Conservation (phyloP, 306 rosid genomes). For the Cucurbita pepo region DNA sequence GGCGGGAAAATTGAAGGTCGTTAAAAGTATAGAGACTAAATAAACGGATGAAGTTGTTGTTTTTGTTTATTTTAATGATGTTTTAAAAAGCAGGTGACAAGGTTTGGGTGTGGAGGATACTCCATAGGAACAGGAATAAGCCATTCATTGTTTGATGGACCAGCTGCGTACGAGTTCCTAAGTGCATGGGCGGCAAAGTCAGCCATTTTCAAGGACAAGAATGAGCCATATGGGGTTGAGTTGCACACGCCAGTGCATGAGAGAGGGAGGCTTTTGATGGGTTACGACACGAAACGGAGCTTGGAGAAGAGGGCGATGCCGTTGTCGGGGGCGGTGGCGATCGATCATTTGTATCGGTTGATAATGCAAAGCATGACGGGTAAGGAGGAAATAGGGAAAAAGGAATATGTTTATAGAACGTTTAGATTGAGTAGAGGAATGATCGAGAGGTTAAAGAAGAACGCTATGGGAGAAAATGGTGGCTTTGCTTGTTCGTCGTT, state of each 20-base stretch:
- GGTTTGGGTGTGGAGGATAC: slow-evolving; percentile 68
- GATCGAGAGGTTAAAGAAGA: slow-evolving; percentile 32
- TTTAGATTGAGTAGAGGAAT: slow-evolving; percentile 29
- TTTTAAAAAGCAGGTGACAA: slow-evolving; percentile 33
- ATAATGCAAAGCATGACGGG: slow-evolving; percentile 35
- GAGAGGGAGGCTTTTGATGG: slow-evolving; percentile 25
- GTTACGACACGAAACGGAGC: neutral
- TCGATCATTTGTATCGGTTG: slow-evolving; percentile 45
- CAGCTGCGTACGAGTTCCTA: slow-evolving; percentile 50
- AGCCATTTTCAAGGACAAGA: slow-evolving; percentile 14
- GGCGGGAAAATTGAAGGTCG: too few relatives aligned
- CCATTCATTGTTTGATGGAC: slow-evolving; percentile 70
- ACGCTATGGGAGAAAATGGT: slow-evolving; percentile 11
- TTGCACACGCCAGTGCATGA: slow-evolving; percentile 46
- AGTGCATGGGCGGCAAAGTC: slow-evolving; percentile 58
- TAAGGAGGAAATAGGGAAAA: slow-evolving; percentile 7
- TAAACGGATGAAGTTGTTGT: too few relatives aligned
- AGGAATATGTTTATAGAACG: slow-evolving; percentile 33
- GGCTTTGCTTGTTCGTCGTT: slow-evolving; percentile 44
- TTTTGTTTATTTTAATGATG: too few relatives aligned
- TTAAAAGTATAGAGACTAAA: too few relatives aligned
- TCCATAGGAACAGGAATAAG: slow-evolving; percentile 59
- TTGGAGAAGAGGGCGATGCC: slow-evolving; percentile 7
- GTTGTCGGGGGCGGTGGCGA: slow-evolving; percentile 27
- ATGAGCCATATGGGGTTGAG: neutral